phyloP scores from a whole-genome alignment of 805 yeast species.

The Schwanniomyces sp. region DNA sequence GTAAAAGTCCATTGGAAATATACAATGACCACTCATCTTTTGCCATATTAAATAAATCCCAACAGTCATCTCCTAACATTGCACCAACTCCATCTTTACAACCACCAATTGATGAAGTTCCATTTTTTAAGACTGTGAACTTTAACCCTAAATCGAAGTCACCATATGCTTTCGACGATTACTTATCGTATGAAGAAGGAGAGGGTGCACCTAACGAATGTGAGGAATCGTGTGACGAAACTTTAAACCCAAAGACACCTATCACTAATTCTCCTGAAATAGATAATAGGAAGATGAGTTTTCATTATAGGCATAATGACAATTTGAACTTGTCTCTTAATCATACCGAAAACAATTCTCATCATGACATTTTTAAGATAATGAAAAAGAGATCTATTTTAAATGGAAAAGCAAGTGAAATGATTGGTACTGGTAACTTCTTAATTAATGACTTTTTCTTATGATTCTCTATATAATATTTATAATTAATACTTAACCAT shows the following conservation, averaged over 20 bases:
- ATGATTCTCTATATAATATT: constrained; percentile 14
- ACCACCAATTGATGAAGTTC: constrained; percentile 17
- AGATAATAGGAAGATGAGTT: constrained; percentile 28
- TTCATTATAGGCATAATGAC: constrained; percentile 36
- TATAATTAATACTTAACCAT: not conserved
- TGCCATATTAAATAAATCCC: constrained; percentile 23
- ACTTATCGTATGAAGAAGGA: constrained; percentile 31
- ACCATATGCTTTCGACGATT: constrained; percentile 31
- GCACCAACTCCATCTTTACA: not conserved
- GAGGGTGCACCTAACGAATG: constrained; percentile 4
- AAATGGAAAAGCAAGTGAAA: constrained; percentile 43
- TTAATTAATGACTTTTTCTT: constrained; percentile 44
- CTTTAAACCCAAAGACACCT: constrained; percentile 9
- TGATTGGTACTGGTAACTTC: constrained; percentile 42
- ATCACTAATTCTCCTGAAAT: constrained; percentile 5
- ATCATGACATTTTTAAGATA: constrained; percentile 29
- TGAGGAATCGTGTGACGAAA: constrained; percentile 2
- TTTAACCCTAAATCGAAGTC: constrained; percentile 28
- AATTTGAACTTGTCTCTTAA: constrained; percentile 34
- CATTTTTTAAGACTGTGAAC: constrained; percentile 38
- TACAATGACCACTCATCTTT: constrained; percentile 35
- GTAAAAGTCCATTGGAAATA: constrained; percentile 29
- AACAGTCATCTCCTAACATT: not conserved
- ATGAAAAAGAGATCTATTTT: constrained; percentile 36
- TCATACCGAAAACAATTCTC: constrained; percentile 12